Base-by-base conservation (phyloP, 331 rosid species). In the Malus hybrid region DNA sequence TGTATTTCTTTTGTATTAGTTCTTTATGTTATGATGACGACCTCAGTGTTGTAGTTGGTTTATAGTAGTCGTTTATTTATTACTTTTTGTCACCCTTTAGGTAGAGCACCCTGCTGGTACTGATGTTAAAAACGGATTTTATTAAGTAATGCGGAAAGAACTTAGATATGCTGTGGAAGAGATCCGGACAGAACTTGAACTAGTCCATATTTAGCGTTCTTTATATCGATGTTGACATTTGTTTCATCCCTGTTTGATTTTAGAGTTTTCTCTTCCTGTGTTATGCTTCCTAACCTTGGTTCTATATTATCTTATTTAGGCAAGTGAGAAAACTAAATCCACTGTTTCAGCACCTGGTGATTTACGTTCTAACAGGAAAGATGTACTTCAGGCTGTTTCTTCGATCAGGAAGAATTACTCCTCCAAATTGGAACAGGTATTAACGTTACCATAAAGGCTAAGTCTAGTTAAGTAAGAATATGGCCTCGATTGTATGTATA, bases 401-500 rank as follows among this genome's bases (percentile, higher is more conserved):
- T 88, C 91, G 7, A 70, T 75, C 65, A 85, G 84, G 82, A 84
- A 87, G 86, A 90, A 82, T 77, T 88, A 87, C 80, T 87, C 92
- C 70, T 60, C 87, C 63, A 84, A 85, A 87, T 70, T 85, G 87
- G 97, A 86, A 81, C 89, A 90, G 93, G 97, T 90, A 77, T 42
- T 64, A 52, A 52, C 3, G 13, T 72, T 72, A 56, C 2, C 2
- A 24, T 55, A n/a, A 31, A 32, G 20, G 65, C 52, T 61, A 0
- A 54, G 65, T 32, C 12, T 32, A 10, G 13, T 19, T 9, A 22
- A 50, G 15, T 12, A 10, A 71, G 36, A 19, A 13, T 11, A 20
- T 18, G 12, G 74, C 50, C 22, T 56, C n/a, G 15, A n/a, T 33
- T 33, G 14, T 33, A 27, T 33, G 19, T 8, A 29, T 54, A 32